Base-by-base conservation (phyloP, 176 grass and related monocot genomes). In the Stipa capillata region DNA sequence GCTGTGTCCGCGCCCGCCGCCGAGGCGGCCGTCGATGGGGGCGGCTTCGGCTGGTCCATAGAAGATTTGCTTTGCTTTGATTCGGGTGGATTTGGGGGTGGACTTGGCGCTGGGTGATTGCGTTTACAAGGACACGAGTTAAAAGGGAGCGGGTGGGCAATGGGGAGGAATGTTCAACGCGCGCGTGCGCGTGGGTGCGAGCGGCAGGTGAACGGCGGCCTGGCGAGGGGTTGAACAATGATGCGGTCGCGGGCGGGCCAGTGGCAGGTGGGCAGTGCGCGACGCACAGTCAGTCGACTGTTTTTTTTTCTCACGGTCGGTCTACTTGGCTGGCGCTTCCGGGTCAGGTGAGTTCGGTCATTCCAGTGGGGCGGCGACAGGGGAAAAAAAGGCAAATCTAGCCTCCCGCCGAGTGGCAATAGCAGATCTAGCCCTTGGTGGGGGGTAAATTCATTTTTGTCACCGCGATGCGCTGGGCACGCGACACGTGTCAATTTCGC, bases 41-140 rank as follows among this genome's bases (percentile, higher is more conserved):
- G 64, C 69, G 63, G 71, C 63, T 85, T 84, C 7, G 81, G 69
- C 16, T 65, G 87, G 28, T 85, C 87, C 87, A 89, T 89, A 68
- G 59, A 14, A 28, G 24, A 47, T 14, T 54, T n/a, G n/a, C n/a
- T n/a, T 57, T 4, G 35, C 9, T 32, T 28, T 18, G 25, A 41
- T 17, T 25, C 39, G 43, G 23, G 56, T 64, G 23, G 87, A 89
- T 65, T 79, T 85, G 71, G 70, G 79, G 47, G 24, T 60, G 64
- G 67, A 73, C 50, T 27, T 23, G 60, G 17, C 25, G 14, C 17
- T 64, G 50, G 15, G 8, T 24, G 34, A 20, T 43, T 40, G 74
- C n/a, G 24, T 24, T 48, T 28, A 27, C 25, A 21, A 41, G 16
- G 7, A 73, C n/a, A n/a, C n/a, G n/a, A 29, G 53, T 16, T 24